These are phyloP conservation scores for Ananas comosus DNA, from an alignment of 176 grass and related monocot genomes.

Conservation along the genomic window DNA sequence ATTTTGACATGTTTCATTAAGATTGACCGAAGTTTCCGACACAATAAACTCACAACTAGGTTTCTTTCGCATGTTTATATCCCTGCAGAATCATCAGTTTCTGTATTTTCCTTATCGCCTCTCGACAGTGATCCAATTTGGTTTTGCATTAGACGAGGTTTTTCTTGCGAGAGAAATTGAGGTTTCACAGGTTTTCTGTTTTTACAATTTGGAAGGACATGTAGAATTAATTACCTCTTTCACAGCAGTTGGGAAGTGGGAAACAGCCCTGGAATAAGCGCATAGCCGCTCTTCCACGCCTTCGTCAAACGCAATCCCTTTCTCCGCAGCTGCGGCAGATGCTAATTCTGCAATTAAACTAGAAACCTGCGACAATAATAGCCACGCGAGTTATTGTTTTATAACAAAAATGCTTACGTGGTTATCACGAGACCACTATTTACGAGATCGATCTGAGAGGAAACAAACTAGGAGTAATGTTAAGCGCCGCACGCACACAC, in stretches of 20 bases:
- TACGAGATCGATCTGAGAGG: too few relatives aligned
- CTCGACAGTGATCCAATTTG: too few relatives aligned
- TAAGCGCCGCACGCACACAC: too few relatives aligned
- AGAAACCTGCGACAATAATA: constrained; percentile 38
- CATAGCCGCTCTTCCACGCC: constrained; percentile 71
- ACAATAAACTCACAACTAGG: background rate
- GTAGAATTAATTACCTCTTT: constrained; percentile 66
- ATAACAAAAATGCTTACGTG: too few relatives aligned
- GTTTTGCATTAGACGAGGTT: too few relatives aligned
- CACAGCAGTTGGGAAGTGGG: constrained; percentile 85
- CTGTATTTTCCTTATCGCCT: too few relatives aligned
- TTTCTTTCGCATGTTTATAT: too few relatives aligned
- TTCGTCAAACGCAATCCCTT: constrained; percentile 49
- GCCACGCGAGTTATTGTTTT: constrained; percentile 2
- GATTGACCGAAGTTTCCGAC: background rate
- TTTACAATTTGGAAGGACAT: background rate
- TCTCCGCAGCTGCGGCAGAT: constrained; percentile 50
- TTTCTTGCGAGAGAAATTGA: too few relatives aligned
- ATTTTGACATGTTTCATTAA: background rate
- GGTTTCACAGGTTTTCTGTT: too few relatives aligned
- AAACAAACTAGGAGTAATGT: too few relatives aligned
- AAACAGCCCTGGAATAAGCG: constrained; percentile 75
- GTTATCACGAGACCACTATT: too few relatives aligned
- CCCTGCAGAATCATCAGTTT: too few relatives aligned
- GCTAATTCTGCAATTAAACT: constrained; percentile 65